Evolutionary conservation across 768 basidiomycete genomes (phyloP).

Genomic region (Paxillus ammoniavirescens): DNA sequence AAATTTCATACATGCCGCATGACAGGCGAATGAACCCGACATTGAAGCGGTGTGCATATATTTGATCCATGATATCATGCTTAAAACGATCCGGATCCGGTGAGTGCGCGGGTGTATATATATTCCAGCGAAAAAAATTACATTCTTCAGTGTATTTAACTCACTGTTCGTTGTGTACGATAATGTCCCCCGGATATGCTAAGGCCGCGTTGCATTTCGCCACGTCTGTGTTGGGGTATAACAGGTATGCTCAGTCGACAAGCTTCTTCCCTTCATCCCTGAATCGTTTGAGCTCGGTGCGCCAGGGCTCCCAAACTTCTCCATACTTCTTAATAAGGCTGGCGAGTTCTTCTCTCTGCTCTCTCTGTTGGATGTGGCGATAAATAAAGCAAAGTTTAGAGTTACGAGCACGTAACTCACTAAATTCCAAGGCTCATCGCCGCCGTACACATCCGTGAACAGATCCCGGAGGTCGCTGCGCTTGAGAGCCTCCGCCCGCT

Average conservation of each 20-base stretch:
- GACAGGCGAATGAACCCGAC: no score
- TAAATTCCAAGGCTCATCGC: constrained; percentile 80
- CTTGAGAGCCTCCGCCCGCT: constrained; percentile 67
- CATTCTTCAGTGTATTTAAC: not conserved
- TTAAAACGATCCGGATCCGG: not conserved
- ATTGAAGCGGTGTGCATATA: no score
- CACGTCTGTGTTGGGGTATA: not conserved
- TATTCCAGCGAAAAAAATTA: not conserved
- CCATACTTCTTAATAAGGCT: constrained; percentile 83
- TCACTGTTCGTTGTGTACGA: not conserved
- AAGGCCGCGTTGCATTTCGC: not conserved
- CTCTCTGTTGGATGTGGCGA: constrained; percentile 47
- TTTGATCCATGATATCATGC: not conserved
- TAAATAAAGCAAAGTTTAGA: not conserved
- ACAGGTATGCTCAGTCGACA: constrained; percentile 20
- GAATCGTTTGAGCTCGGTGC: constrained; percentile 72
- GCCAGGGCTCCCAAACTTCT: constrained; percentile 84
- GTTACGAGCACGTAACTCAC: constrained; percentile 45
- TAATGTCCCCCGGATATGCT: not conserved
- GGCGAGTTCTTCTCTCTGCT: constrained; percentile 80
- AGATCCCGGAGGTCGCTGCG: constrained; percentile 73
- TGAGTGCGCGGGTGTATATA: not conserved
- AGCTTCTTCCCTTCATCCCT: constrained; percentile 70
- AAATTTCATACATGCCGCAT: no score
- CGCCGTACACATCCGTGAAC: constrained; percentile 87